Percentiles rank a stretch among this genome's conserved stretches.
These are phyloP conservation scores for Thelephora terrestris DNA, from an alignment of 1,284 basidiomycete genomes.

Conservation along the genomic window DNA sequence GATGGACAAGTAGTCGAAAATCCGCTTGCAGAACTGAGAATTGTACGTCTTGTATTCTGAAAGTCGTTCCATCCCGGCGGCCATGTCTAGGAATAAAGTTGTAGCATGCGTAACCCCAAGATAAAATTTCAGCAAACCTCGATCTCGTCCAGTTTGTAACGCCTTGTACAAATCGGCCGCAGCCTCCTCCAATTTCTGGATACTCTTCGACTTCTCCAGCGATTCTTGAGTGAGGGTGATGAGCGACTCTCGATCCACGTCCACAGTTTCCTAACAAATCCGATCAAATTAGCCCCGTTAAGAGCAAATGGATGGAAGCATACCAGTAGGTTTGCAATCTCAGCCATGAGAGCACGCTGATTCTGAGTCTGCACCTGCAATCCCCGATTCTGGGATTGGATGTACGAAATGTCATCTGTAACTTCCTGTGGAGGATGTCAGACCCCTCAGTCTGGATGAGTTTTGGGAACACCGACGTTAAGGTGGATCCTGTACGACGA, in stretches of 20 bases:
- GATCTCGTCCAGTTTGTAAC: conserved; percentile 82
- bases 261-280: conserved; percentile 72
- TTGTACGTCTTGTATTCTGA: conserved; percentile 86
- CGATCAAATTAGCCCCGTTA: background rate
- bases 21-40: conserved; percentile 82
- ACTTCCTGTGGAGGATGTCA: conserved; percentile 55
- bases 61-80: conserved; percentile 86
- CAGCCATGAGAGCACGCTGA: conserved; percentile 73
- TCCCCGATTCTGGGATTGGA: conserved; percentile 95
- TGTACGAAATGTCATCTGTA: conserved; percentile 88
- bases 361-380: conserved; percentile 97
- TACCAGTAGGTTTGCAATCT: conserved; percentile 80
- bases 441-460: background rate
- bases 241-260: conserved; percentile 76
- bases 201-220: conserved; percentile 67
- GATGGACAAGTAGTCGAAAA: conserved; percentile 83
- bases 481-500: conserved; percentile 91
- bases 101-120: background rate
- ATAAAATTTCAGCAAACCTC: conserved; percentile 33
- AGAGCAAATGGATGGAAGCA: conserved; percentile 14
- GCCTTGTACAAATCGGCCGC: conserved; percentile 93
- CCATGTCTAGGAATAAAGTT: conserved; percentile 57
- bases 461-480: conserved; percentile 47
- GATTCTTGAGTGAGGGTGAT: conserved; percentile 78
- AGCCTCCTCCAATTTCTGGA: conserved; percentile 73